Base-by-base conservation (phyloP, 495 filamentous ascomycete genomes). In the Neurospora intermedia region DNA sequence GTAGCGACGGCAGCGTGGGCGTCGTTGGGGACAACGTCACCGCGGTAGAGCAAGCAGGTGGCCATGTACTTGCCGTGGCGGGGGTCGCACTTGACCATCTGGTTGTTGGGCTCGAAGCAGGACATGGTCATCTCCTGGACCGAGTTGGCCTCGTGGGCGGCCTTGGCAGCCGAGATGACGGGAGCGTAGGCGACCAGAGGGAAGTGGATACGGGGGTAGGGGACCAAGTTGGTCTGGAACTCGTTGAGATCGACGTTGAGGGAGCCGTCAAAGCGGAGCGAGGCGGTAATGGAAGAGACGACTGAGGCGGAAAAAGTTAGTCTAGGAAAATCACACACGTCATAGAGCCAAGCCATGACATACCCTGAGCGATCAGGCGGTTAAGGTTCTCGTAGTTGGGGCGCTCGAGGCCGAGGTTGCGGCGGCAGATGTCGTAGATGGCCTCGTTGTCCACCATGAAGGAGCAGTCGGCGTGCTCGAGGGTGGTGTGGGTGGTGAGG, bases 391-490 rank as follows among this genome's bases (percentile, higher is more conserved):
- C 96, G 82, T 94, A 97, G 85, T 94, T 94, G 78, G 96, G 96
- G 71, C 96, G 92, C 86, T 97, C 93, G 77, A 99, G 94, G 77
- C 94, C 94, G 73, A 99, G 88, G 87, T 98, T 98, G 80, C 94
- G 90, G 80, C 94, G 91, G 90, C 96, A 99, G 84, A 99, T 98
- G 83, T 98, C 96, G 84, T 98, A 99, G 84, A 99, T 97, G 78
- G 96, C 96, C 86, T 99, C 96, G 82, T 99, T 99, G 85, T 99
- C 96, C 75, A 99, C 96, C 91, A 99, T 94, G 90, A 99, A 99
- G 76, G 92, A 95, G 88, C 96, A 99, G 88, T 99, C 96, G 74
- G 94, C 97, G 87, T 99, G 94, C 89, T 98, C 96, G 46, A 98
- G 91, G 77, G 96, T 99, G 78, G 94, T 98, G 88, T 99, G 96